Evolutionary conservation across 2,329 filamentous ascomycete genomes (phyloP).

Genomic region (Endothia cerciana): DNA sequence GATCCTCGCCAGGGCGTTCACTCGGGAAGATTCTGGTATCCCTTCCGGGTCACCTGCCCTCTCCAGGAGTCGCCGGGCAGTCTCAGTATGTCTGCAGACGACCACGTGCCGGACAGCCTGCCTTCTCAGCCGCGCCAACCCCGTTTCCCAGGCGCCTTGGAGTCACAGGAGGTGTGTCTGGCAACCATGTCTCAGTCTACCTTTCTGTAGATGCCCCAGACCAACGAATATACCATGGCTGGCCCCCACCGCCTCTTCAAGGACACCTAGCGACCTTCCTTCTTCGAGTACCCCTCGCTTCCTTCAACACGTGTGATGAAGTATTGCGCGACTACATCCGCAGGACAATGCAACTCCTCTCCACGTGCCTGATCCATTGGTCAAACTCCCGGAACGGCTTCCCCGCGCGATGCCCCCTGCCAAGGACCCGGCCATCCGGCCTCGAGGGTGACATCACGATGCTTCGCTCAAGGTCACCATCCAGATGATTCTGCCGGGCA

Average conservation of each 20-base stretch:
- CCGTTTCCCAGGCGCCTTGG: background rate
- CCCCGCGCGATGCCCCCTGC: slow-evolving; percentile 1
- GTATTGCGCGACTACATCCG: background rate
- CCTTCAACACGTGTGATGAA: slow-evolving; percentile 1
- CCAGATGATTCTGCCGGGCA: background rate
- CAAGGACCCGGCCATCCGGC: background rate
- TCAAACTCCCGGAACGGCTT: background rate
- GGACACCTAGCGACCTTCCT: background rate
- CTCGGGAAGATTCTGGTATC: too few relatives aligned
- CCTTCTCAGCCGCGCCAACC: background rate
- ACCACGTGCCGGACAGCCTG: background rate
- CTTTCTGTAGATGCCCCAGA: background rate
- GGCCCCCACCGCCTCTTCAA: background rate
- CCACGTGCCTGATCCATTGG: slow-evolving; percentile 14
- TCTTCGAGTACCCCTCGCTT: background rate
- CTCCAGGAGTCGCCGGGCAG: background rate
- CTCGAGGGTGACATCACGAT: slow-evolving; percentile 1
- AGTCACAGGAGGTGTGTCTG: background rate
- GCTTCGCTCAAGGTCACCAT: background rate
- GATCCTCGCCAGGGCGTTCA: too few relatives aligned
- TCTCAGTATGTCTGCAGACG: background rate
- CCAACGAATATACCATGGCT: background rate
- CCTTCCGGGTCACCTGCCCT: background rate
- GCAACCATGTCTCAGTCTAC: background rate
- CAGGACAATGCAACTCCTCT: background rate